Percentiles rank a stretch among this genome's conserved stretches.
phyloP scores from a whole-genome alignment of 345 rosid genomes.

The Pistacia integerrima region DNA sequence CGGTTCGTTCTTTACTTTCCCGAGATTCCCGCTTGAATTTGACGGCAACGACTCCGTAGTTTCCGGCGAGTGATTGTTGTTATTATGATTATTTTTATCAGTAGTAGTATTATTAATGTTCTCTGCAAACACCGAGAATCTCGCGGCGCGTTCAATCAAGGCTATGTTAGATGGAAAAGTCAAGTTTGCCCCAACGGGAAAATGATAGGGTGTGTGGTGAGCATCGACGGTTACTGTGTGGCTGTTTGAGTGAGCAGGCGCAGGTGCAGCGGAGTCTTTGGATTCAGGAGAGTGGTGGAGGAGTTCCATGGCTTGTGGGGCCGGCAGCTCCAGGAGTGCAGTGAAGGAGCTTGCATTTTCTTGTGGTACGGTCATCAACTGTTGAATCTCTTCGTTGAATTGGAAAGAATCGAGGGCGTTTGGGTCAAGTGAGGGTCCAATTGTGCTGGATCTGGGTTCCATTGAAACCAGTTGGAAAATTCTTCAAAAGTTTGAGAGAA shows the following conservation, averaged over 20 bases:
- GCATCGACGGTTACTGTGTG: background rate
- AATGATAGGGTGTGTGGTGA: conserved; percentile 9
- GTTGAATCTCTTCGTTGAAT: conserved; percentile 49
- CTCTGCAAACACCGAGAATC: conserved; percentile 38
- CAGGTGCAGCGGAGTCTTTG: background rate
- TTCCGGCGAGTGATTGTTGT: conserved; percentile 27
- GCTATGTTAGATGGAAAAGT: conserved; percentile 35
- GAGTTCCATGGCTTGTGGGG: conserved; percentile 55
- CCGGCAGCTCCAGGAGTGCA: conserved; percentile 59
- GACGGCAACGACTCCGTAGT: conserved; percentile 33
- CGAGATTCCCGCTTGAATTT: conserved; percentile 33
- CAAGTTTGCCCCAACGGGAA: conserved; percentile 19
- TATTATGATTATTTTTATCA: background rate
- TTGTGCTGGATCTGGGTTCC: conserved; percentile 42
- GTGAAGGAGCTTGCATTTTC: conserved; percentile 58
- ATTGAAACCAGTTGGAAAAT: conserved; percentile 12
- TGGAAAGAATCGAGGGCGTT: conserved; percentile 40
- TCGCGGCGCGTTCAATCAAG: conserved; percentile 41
- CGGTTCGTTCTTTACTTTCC: conserved; percentile 51
- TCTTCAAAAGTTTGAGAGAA: background rate
- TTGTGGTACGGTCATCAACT: conserved; percentile 37
- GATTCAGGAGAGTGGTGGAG: conserved; percentile 47
- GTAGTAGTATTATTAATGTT: background rate
- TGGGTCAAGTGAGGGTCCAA: conserved; percentile 19
- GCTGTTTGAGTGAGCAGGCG: background rate